Evolutionary conservation across 345 rosid species (phyloP).

Genomic region (Arabis hirsuta): DNA sequence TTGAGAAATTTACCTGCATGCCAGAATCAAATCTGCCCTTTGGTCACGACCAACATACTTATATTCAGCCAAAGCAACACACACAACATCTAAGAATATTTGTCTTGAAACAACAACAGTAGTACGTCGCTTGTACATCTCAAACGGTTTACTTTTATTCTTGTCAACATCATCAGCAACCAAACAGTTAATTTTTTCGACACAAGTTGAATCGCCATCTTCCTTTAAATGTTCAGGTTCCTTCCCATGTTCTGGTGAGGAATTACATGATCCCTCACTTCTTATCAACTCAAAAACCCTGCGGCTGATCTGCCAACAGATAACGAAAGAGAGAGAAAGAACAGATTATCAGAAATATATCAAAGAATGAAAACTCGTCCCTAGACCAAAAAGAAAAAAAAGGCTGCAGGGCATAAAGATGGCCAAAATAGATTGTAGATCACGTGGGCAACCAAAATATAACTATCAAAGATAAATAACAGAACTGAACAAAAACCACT

Average conservation of each 20-base stretch:
- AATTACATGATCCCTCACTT: constrained; percentile 54
- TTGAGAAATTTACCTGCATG: constrained; percentile 76
- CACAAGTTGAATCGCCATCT: constrained; percentile 34
- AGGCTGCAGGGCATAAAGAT: not conserved
- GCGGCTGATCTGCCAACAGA: constrained; percentile 67
- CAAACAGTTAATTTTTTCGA: constrained; percentile 34
- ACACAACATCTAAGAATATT: constrained; percentile 78
- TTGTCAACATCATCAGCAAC: constrained; percentile 46
- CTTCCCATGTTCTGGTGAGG: constrained; percentile 48
- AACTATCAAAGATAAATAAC: not conserved
- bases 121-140: constrained; percentile 87
- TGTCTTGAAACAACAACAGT: constrained; percentile 74
- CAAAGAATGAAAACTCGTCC: not conserved
- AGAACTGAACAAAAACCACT: not conserved
- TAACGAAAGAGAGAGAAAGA: not conserved
- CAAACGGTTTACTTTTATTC: constrained; percentile 64
- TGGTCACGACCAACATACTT: constrained; percentile 95
- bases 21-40: constrained; percentile 92
- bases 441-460: not conserved
- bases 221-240: constrained; percentile 50
- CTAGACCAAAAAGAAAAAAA: constrained; percentile 4
- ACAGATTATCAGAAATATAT: constrained; percentile 20
- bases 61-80: constrained; percentile 79
- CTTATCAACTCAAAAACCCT: constrained; percentile 80
- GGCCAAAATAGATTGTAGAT: not conserved